Base-by-base conservation (phyloP, 2,329 filamentous ascomycete genomes). In the Fusarium austroafricanum region DNA sequence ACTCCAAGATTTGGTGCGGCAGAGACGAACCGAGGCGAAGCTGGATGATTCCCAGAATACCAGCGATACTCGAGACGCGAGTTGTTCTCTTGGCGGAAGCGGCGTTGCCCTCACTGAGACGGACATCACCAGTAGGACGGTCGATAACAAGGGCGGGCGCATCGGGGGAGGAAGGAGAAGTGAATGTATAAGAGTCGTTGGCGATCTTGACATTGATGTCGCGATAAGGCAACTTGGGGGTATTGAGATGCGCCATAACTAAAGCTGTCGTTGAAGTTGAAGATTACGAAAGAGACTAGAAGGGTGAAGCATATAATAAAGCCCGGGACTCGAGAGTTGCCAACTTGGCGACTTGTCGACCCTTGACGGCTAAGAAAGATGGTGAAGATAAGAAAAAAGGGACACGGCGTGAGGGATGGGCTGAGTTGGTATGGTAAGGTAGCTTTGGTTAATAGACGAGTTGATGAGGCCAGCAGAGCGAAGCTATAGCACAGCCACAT, bases 161-260 rank as follows among this genome's bases (percentile, higher is more conserved):
- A 80, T 94, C 89, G 65, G 94, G 94, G 5, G 94, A 95, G 1
- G 96, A 98, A 28, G 96, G 96, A 28, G 96, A 99, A 38, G 93
- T 94, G 81, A 99, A 99, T 74, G 94, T 93, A 84, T 99, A 99
- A 77, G 96, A 91, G 74, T 95, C 93, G 74, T 92, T 86, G 52
- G 95, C 94, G 70, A 94, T 92, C 80, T 97, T 94, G 79, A 99
- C 89, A 80, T 98, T 99, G 84, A 98, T 96, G 84, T 99, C 96
- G 77, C 95, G 89, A 81, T 94, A 99, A 21, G 95, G 96, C 71
- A 88, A 80, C 69, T 78, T 76, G 50, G 77, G 69, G 54, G 73
- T 72, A 37, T 76, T 75, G 37, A 80, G 71, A 57, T 79, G 75
- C 59, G 79, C 78, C 81, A 83, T 61, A 70, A 60, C 55, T 64